A percentile compares a stretch with the other conserved stretches of the same genome.
Conservation (phyloP, 2,329 filamentous ascomycete species). For the Nothomitra cinnamomea region DNA sequence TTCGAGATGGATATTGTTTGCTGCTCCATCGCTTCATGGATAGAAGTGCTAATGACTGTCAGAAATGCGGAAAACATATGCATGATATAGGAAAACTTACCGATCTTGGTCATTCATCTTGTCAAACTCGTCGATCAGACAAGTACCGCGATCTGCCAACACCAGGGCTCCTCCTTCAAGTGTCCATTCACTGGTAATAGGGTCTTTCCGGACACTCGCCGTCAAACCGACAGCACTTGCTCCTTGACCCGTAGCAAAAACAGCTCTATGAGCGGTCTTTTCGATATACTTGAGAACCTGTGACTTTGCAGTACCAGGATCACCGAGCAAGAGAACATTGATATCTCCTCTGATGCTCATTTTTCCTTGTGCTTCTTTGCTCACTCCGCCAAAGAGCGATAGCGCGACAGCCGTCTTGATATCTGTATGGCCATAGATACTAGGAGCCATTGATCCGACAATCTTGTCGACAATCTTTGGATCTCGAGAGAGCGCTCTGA, state of each 20-base stretch:
- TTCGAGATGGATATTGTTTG: constrained; percentile 99
- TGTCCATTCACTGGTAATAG: constrained; percentile 92
- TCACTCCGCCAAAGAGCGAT: constrained; percentile 86
- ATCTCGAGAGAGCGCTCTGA: constrained; percentile 74
- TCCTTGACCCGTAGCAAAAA: constrained; percentile 95
- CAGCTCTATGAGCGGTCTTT: constrained; percentile 89
- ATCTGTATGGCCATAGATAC: constrained; percentile 91
- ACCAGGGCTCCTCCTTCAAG: constrained; percentile 91
- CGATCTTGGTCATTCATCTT: constrained; percentile 99
- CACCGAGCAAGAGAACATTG: constrained; percentile 89
- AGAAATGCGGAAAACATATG: background rate
- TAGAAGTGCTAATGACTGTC: constrained; percentile 44
- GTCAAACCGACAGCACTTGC: constrained; percentile 95
- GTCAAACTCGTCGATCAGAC: constrained; percentile 96
- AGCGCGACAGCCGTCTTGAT: constrained; percentile 94
- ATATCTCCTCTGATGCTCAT: constrained; percentile 93
- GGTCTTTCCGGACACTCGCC: constrained; percentile 87
- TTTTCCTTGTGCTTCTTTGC: constrained; percentile 74
- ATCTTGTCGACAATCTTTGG: constrained; percentile 87
- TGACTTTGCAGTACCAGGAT: constrained; percentile 95
- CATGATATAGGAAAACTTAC: background rate
- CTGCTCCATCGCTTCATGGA: constrained; percentile 99
- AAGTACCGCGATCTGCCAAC: constrained; percentile 84
- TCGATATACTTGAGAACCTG: constrained; percentile 96
- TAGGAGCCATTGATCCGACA: constrained; percentile 82